Evolutionary conservation across 2,329 filamentous ascomycete species (phyloP), one percentile per base, ranked within the genome.

Genomic region (Aspergillus neotritici): DNA sequence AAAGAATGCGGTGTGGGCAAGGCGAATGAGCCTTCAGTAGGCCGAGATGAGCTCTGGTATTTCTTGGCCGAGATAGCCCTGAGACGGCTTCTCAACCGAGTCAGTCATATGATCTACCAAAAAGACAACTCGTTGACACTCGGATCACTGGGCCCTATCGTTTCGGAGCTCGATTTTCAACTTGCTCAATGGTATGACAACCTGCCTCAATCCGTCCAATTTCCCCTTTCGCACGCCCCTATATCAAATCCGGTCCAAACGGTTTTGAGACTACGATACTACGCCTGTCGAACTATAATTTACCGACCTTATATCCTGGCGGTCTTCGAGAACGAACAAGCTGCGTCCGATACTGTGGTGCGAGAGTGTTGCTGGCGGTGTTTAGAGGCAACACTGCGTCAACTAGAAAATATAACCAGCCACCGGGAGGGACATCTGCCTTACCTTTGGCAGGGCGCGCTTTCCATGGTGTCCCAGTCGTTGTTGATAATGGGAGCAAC

Each of bases 151-250:
- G 86, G 87, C 47, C 86, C 86, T 1, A 79, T 93, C 9, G 86
- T 88, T 16, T 80, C 83, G 10, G 86, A 91, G 62, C 75, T 93
- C 31, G 87, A 91, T 62, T 89, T 83, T 59, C 87, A 93, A 65
- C 70, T 93, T 38, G 84, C 82, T 4, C 86, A 91, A 61, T 93
- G 86, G 87, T 90, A 91, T 60, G 86, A 89, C 56, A 84, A 79
- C 52, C 72, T 93, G 34, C 87, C 87, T 4, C 63, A 79, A 32
- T 78, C 86, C 3, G 75, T 93, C 46, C 86, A 88, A 55, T 93
- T 93, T 53, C 83, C 86, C 1, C 85, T 87, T 57, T 80, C 80
- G 30, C 75, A 82, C 42, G 73, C 78, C 0, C 76, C 82, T 39
- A 71, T 88, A 17, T 76, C 80, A 43, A 85, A 88, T 56, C 82